Conservation (phyloP, 2,329 filamentous ascomycete species). For the Coleophoma eucalyptorum region DNA sequence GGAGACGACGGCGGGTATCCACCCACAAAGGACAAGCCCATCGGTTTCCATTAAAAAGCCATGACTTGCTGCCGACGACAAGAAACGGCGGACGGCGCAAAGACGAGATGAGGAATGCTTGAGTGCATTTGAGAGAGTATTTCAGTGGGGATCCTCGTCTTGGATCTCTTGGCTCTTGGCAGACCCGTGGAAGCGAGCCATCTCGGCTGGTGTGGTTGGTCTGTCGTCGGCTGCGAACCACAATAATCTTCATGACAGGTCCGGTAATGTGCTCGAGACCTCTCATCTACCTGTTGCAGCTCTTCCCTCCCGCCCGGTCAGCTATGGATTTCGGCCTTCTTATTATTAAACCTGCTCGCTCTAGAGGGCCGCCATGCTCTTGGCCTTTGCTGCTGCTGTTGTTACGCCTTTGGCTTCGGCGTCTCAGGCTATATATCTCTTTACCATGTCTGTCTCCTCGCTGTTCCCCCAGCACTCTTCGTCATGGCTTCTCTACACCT, state of each 20-base stretch:
- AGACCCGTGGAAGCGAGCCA: not conserved
- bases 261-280: not conserved
- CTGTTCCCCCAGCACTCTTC: not conserved
- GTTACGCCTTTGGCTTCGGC: not conserved
- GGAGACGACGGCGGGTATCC: too few relatives aligned
- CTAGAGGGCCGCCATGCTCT: not conserved
- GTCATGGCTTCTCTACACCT: not conserved
- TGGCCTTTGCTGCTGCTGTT: not conserved
- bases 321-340: not conserved
- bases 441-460: not conserved
- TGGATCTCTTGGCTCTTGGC: not conserved
- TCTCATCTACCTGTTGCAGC: not conserved
- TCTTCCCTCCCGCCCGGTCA: too few relatives aligned
- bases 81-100: too few relatives aligned
- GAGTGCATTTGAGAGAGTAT: not conserved
- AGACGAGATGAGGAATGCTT: not conserved
- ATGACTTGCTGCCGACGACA: too few relatives aligned
- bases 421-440: not conserved
- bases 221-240: not conserved
- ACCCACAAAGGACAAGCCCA: too few relatives aligned
- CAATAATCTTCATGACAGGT: not conserved
- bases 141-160: not conserved
- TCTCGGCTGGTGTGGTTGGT: not conserved
- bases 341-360: not conserved
- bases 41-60: too few relatives aligned